Conservation (phyloP, 202 grass and related monocot genomes). For the Carex sylvatica region DNA sequence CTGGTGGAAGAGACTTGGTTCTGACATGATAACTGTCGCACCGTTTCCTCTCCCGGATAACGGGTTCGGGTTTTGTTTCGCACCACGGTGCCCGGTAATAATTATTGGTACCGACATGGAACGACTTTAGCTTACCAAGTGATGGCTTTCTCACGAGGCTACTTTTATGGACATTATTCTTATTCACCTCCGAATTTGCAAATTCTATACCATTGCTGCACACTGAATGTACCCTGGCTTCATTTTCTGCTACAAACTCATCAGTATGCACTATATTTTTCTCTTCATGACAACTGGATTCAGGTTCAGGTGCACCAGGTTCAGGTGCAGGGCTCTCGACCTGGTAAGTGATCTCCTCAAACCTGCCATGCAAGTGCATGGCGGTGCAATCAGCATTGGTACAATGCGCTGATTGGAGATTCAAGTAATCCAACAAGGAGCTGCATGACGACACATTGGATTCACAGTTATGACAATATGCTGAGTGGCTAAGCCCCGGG, state of each 20-base stretch:
- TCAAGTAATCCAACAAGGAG: constrained; percentile 69
- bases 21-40: constrained; percentile 21
- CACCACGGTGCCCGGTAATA: constrained; percentile 51
- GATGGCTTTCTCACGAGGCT: neutral
- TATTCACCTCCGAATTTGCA: neutral
- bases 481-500: constrained; percentile 14
- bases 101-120: constrained; percentile 68
- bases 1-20: constrained; percentile 18
- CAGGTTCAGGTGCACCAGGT: neutral
- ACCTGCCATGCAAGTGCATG: constrained; percentile 57
- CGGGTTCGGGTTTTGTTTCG: constrained; percentile 2
- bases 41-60: neutral
- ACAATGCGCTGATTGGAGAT: constrained; percentile 19
- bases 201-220: constrained; percentile 9
- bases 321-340: constrained; percentile 13
- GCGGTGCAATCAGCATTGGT: constrained; percentile 40
- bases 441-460: constrained; percentile 71
- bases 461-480: constrained; percentile 60
- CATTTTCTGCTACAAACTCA: neutral
- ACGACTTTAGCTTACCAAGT: constrained; percentile 51
- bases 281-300: constrained; percentile 8
- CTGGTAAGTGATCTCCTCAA: constrained; percentile 72
- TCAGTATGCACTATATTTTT: neutral
- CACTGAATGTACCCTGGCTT: neutral
- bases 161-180: constrained; percentile 12